A percentile compares a stretch with the other conserved stretches of the same genome.
Evolutionary conservation across 1,284 basidiomycete genomes (phyloP).

Genomic region (Ceratobasidium sp.): DNA sequence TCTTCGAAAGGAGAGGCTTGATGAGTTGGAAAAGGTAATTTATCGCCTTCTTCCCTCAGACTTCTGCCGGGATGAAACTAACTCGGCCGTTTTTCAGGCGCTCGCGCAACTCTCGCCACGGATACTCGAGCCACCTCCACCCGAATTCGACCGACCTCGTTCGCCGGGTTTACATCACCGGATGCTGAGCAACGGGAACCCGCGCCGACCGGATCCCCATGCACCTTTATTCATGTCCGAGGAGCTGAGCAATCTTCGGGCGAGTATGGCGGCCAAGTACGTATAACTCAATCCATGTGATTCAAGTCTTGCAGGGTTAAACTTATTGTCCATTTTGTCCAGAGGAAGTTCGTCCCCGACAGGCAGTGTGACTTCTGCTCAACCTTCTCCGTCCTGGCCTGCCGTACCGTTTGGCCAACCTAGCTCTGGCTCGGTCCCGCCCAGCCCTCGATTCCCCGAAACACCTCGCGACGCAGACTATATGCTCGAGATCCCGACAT

Average conservation of each 20-base stretch:
- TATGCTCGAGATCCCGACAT: neutral
- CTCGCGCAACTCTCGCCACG: slow-evolving; percentile 45
- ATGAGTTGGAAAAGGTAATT: slow-evolving; percentile 49
- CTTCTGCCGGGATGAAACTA: neutral
- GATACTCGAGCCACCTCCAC: slow-evolving; percentile 32
- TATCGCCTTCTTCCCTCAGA: neutral
- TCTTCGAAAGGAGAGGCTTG: slow-evolving; percentile 45
- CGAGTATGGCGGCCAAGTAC: slow-evolving; percentile 35
- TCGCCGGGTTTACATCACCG: slow-evolving; percentile 33
- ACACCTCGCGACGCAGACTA: neutral
- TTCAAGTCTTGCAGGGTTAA: neutral
- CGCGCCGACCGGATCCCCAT: slow-evolving; percentile 30
- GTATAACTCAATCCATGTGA: neutral
- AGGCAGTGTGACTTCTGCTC: neutral
- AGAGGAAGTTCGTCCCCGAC: slow-evolving; percentile 27
- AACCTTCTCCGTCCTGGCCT: slow-evolving; percentile 22
- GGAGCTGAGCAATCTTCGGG: slow-evolving; percentile 36
- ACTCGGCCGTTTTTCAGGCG: slow-evolving; percentile 21
- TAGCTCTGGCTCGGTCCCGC: neutral
- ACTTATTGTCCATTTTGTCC: neutral
- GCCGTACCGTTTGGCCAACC: slow-evolving; percentile 19
- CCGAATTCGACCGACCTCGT: slow-evolving; percentile 33
- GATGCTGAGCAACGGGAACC: slow-evolving; percentile 16
- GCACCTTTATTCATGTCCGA: slow-evolving; percentile 42
- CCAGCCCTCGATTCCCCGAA: neutral